Evolutionary conservation across 2,329 filamentous ascomycete genomes (phyloP), one percentile per base, ranked within the genome.

Genomic region (Knufia petricola): DNA sequence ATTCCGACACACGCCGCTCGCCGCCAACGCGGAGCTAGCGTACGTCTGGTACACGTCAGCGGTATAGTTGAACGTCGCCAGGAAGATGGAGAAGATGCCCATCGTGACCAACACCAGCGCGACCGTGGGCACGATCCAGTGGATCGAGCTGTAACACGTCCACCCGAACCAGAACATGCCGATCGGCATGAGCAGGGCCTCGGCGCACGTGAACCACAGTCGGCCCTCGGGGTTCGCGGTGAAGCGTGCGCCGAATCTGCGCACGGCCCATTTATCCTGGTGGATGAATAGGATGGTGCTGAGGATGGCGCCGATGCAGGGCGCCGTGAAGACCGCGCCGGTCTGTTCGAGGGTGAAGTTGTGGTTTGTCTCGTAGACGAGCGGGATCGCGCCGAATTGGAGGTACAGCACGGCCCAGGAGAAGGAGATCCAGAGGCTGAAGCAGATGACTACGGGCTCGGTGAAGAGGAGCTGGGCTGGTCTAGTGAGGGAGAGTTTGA

Each of bases 61-160:
- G 1, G 95, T 75, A 58, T 94, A 95, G 63, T 95, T 95, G 69
- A 95, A 95, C 0, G 87, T 85, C 2, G 87, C 82, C 1, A 95
- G 75, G 61, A 92, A 94, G 24, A 95, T 80, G 28, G 80, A 83
- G 64, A 87, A 90, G 54, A 95, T 94, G 24, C 89, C 84, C 73
- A 90, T 85, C 0, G 84, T 92, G 0, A 86, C 81, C 49, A 87
- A 76, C 0, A 74, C 78, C 30, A 95, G 73, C 0, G 79, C 83
- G 2, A 90, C 65, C 0, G 79, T 68, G 0, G 86, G 85, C 0
- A 79, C 78, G 42, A 87, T 81, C 85, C 85, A 90, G 55, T 79
- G 84, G 1, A 81, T 72, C 1, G 69, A 71, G 0, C 79, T 77
- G 32, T 50, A 55, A 37, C 55, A 56, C 0, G 82, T 81, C 75